phyloP scores from a whole-genome alignment of 345 rosid species.

The Gossypium arboreum region DNA sequence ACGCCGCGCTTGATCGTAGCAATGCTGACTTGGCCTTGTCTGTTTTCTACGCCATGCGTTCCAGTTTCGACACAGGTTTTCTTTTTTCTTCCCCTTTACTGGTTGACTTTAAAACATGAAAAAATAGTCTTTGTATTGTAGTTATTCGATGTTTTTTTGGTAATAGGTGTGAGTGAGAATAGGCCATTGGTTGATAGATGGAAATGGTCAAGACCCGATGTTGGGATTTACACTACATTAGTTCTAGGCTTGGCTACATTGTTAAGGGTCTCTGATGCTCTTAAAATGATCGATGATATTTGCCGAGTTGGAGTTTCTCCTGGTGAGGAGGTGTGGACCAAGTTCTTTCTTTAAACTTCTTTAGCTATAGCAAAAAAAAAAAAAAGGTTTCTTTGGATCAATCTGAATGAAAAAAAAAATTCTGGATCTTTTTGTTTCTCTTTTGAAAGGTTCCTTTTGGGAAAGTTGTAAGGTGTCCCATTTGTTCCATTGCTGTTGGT shows the following conservation, averaged over 20 bases:
- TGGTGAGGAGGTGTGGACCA: constrained; percentile 56
- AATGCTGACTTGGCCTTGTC: constrained; percentile 78
- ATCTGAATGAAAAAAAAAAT: background rate
- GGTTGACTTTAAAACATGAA: background rate
- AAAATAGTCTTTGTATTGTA: background rate
- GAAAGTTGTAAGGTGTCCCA: constrained; percentile 86
- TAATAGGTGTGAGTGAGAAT: constrained; percentile 51
- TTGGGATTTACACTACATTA: constrained; percentile 49
- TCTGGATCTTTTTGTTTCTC: constrained; percentile 2
- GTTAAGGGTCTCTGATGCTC: constrained; percentile 79
- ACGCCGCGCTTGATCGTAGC: constrained; percentile 59
- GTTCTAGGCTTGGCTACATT: constrained; percentile 70
- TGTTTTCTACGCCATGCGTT: constrained; percentile 82
- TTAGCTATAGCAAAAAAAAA: background rate
- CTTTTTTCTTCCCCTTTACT: background rate
- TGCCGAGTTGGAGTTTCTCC: constrained; percentile 85
- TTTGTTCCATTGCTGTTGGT: constrained; percentile 69
- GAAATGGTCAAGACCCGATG: constrained; percentile 95
- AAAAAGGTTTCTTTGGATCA: background rate
- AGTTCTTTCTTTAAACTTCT: background rate
- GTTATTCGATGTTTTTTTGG: background rate
- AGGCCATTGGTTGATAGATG: constrained; percentile 49
- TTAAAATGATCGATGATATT: constrained; percentile 61
- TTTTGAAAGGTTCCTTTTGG: constrained; percentile 81
- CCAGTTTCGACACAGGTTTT: constrained; percentile 74